Conservation (phyloP, 2,329 filamentous ascomycete genomes). For the Akanthomyces uredinophilus region DNA sequence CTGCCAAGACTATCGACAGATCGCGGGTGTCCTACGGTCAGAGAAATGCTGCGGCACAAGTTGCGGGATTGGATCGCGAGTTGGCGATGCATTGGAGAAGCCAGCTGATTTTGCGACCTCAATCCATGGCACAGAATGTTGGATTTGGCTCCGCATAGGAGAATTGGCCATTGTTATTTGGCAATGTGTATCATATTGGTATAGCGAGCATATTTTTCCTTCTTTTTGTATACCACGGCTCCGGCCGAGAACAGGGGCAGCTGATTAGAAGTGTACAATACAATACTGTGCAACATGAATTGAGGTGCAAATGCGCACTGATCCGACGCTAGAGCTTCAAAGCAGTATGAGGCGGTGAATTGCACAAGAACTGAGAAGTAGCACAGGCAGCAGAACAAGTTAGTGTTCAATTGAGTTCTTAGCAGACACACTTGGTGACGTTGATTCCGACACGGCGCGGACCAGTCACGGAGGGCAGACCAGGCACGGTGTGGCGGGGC, state of each 20-base stretch:
- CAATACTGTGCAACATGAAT: not conserved
- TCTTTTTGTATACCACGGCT: not conserved
- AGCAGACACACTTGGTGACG: not conserved
- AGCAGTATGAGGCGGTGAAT: no score
- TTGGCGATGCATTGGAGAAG: not conserved
- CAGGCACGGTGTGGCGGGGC: not conserved
- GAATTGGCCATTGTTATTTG: not conserved
- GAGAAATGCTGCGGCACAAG: not conserved
- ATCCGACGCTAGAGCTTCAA: not conserved
- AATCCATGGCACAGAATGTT: not conserved
- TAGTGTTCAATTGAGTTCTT: not conserved
- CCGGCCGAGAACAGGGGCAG: not conserved
- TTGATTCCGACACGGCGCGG: not conserved
- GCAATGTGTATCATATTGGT: not conserved
- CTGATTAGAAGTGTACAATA: not conserved
- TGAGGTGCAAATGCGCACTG: not conserved
- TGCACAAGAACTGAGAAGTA: not conserved
- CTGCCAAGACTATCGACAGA: not conserved
- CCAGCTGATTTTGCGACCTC: not conserved
- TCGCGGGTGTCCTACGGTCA: not conserved
- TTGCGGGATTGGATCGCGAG: not conserved
- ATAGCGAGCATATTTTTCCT: constrained; percentile 5
- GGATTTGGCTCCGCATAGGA: not conserved
- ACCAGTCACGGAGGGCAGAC: not conserved
- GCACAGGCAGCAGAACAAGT: not conserved